Conservation (phyloP, 768 basidiomycete genomes). For the Tylopilus balloui region DNA sequence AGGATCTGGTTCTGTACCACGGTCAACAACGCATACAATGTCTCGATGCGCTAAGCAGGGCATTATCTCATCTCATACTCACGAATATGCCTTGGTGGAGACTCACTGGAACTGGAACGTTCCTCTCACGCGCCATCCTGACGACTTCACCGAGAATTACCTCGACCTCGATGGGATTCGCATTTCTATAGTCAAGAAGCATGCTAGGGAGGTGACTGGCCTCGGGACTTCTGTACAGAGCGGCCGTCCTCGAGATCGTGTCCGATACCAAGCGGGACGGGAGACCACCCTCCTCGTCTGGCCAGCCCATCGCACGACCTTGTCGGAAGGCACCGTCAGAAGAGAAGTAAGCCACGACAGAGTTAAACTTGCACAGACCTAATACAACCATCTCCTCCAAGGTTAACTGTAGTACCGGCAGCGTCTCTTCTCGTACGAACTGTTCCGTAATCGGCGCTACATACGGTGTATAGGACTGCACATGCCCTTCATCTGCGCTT, state of each 20-base stretch:
- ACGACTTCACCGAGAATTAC: constrained; percentile 56
- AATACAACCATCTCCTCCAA: constrained; percentile 44
- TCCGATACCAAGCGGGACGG: constrained; percentile 40
- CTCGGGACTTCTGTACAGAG: constrained; percentile 39
- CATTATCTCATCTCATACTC: neutral
- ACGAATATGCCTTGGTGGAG: neutral
- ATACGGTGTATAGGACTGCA: constrained; percentile 37
- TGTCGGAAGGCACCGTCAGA: constrained; percentile 1
- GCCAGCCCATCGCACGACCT: constrained; percentile 34
- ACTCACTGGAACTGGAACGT: constrained; percentile 14
- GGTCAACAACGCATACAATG: constrained; percentile 52
- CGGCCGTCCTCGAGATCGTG: constrained; percentile 37
- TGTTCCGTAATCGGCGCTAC: constrained; percentile 39
- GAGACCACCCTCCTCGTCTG: constrained; percentile 42
- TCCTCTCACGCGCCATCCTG: constrained; percentile 14
- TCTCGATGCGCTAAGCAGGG: constrained; percentile 49
- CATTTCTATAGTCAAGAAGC: constrained; percentile 49
- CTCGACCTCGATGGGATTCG: constrained; percentile 62
- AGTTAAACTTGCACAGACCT: constrained; percentile 24
- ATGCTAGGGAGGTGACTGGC: constrained; percentile 54
- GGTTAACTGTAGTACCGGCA: constrained; percentile 44
- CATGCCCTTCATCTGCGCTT: constrained; percentile 14
- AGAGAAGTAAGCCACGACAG: neutral
- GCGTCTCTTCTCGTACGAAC: constrained; percentile 38
- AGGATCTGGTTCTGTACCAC: constrained; percentile 62